phyloP scores from a whole-genome alignment of 1,284 basidiomycete species.

The Cutaneotrichosporon cavernicola region DNA sequence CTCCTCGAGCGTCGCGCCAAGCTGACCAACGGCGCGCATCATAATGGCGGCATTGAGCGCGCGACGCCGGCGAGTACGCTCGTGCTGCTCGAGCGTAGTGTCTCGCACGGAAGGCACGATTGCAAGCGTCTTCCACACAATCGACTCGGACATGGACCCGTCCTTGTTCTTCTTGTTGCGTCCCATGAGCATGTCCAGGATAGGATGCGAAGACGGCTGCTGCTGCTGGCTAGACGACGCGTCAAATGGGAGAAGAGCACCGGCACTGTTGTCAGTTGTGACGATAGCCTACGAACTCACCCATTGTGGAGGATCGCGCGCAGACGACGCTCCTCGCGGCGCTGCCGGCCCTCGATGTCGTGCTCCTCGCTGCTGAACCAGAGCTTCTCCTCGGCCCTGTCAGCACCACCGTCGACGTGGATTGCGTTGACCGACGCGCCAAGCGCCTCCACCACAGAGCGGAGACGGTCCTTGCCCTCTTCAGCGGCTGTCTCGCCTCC shows the following conservation, averaged over 20 bases:
- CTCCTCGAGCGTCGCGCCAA: conserved; percentile 65
- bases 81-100: conserved; percentile 59
- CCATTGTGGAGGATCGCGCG: conserved; percentile 27
- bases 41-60: conserved; percentile 33
- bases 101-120: conserved; percentile 68
- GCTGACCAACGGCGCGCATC: conserved; percentile 64
- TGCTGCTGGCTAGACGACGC: background rate
- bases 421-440: conserved; percentile 24
- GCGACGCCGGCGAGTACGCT: conserved; percentile 63
- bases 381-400: conserved; percentile 28
- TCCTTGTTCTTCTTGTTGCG: conserved; percentile 20
- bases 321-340: conserved; percentile 35
- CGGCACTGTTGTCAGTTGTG: conserved; percentile 17
- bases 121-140: conserved; percentile 59
- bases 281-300: conserved; percentile 14
- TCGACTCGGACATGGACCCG: background rate
- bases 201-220: conserved; percentile 12
- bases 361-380: conserved; percentile 46
- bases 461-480: conserved; percentile 37
- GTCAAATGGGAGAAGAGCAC: conserved; percentile 22
- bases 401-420: conserved; percentile 20
- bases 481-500: conserved; percentile 48
- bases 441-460: conserved; percentile 29
- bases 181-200: conserved; percentile 22
- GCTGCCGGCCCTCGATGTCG: conserved; percentile 32